These are phyloP conservation scores for Erucastrum elatum DNA, from an alignment of 345 rosid species.

Conservation along the genomic window DNA sequence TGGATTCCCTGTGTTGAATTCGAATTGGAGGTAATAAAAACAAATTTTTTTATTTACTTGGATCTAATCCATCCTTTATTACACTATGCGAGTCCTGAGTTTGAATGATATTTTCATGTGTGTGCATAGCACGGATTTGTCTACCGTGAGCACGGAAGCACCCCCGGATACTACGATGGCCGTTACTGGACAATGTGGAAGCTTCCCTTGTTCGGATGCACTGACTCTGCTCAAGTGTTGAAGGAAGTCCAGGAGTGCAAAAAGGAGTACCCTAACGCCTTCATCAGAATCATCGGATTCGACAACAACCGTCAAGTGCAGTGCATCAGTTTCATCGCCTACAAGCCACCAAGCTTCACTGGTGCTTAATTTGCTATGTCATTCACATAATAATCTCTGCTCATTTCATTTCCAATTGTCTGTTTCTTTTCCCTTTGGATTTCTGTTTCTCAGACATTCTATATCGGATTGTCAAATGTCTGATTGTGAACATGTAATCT, in stretches of 20 bases:
- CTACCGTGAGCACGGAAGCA: not conserved
- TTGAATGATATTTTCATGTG: not conserved
- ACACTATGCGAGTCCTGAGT: not conserved
- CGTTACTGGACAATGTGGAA: slow-evolving; percentile 1
- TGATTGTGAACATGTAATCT: slow-evolving; percentile 36
- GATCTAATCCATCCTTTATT: not conserved
- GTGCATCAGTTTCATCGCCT: not conserved
- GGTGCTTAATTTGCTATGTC: not conserved
- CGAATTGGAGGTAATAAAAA: not conserved
- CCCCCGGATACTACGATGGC: not conserved
- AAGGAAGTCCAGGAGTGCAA: not conserved
- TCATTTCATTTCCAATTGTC: slow-evolving; percentile 27
- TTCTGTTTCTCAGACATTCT: slow-evolving; percentile 26
- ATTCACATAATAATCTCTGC: slow-evolving; percentile 15
- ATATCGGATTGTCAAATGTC: slow-evolving; percentile 28
- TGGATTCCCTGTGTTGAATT: not conserved
- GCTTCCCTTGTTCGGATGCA: not conserved
- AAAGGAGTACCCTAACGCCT: not conserved
- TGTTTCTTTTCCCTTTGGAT: slow-evolving; percentile 2
- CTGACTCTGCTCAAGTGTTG: not conserved
- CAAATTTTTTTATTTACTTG: not conserved
- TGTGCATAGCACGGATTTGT: not conserved
- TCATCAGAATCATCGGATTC: not conserved
- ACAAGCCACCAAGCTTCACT: not conserved
- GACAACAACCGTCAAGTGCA: not conserved